phyloP scores from a whole-genome alignment of 306 rosid genomes.

The Dryas alaskensis region DNA sequence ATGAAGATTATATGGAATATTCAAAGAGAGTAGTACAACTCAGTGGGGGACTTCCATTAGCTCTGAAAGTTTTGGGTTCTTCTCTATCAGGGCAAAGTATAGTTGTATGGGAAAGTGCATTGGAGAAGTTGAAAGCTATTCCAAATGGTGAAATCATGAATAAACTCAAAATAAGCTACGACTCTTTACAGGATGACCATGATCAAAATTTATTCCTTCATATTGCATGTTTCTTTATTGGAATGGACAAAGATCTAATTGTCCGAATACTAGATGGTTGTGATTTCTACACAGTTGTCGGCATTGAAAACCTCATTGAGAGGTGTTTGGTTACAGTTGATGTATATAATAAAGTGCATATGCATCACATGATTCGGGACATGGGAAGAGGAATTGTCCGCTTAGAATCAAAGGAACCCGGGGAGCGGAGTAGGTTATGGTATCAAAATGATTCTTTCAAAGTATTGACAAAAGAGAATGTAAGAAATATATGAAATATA shows the following conservation, averaged over 20 bases:
- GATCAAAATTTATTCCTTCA: background rate
- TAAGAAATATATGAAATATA: background rate
- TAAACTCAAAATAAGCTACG: conserved; percentile 10
- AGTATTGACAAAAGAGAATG: background rate
- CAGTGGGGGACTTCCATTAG: background rate
- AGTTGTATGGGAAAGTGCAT: background rate
- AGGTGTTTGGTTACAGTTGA: background rate
- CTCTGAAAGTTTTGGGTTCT: background rate
- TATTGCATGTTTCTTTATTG: conserved; percentile 1
- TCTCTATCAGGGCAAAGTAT: background rate
- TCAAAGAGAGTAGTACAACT: background rate
- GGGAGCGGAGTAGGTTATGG: conserved; percentile 7
- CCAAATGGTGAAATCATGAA: background rate
- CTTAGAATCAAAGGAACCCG: background rate
- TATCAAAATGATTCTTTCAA: background rate
- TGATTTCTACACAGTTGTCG: background rate
- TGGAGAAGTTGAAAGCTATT: background rate
- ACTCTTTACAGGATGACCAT: conserved; percentile 2
- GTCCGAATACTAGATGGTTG: background rate
- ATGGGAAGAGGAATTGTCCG: conserved; percentile 10
- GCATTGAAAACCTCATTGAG: background rate
- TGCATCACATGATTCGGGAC: conserved; percentile 12
- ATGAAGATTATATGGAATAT: background rate
- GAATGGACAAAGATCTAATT: background rate
- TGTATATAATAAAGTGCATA: background rate